Evolutionary conservation across 2,329 filamentous ascomycete species (phyloP), one percentile per base, ranked within the genome.

Genomic region (Metarhizium humberi): DNA sequence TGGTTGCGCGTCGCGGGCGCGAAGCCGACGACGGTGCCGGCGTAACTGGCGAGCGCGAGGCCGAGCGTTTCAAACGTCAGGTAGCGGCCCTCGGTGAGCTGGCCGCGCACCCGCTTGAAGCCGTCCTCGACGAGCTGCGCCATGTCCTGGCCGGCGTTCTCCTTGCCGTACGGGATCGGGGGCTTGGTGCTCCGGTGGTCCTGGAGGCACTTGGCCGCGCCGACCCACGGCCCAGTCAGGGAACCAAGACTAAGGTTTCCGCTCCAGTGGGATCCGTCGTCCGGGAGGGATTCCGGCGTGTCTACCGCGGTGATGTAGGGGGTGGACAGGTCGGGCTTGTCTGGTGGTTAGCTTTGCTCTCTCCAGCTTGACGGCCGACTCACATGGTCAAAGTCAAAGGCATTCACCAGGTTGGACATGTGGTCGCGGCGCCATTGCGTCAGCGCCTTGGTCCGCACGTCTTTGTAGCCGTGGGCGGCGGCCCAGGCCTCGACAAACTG

Each of bases 71-170:
- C 77, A 55, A 81, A 78, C 2, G 75, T 74, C 16, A 81, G 67
- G 60, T 75, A 80, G 32, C 78, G 75, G 20, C 78, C 79, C 61
- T 81, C 78, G 11, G 76, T 80, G 25, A 81, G 65, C 20, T 72
- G 66, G 4, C 78, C 78, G 6, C 78, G 68, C n/a, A 77, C 71
- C 45, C 68, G 62, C 64, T 82, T 81, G 69, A 73, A 79, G 3
- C 78, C 79, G 48, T 78, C 67, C 60, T 81, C 78, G 50, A 71
- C 68, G 4, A 69, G 81, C 70, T 95, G 89, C 76, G 94, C 94
- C 63, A 95, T 86, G 69, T 95, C 88, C 74, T 95, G 79, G 66
- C 95, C 95, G 61, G 85, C 85, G 32, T 61, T 61, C 10, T 32
- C 25, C 3, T 32, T 20, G 4, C 59, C 59, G n/a, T 57, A 60